Percentiles rank a stretch among this genome's conserved stretches.
Conservation (phyloP, 1,284 basidiomycete species). For the Phaffia rhodozyma region DNA sequence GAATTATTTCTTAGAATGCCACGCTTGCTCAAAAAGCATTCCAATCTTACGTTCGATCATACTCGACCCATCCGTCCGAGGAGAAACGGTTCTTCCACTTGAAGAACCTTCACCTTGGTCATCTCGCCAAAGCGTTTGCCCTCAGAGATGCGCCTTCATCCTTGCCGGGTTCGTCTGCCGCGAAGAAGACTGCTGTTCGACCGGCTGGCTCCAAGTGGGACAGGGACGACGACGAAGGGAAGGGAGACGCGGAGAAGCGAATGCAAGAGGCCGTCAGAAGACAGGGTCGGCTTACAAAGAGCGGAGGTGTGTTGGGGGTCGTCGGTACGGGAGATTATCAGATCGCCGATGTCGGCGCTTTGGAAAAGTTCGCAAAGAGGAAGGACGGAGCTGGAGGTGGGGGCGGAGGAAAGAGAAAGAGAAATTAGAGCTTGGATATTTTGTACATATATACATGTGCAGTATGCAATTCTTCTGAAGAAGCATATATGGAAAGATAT, state of each 20-base stretch:
- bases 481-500: no score
- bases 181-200: constrained; percentile 19
- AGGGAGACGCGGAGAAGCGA: constrained; percentile 55
- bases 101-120: constrained; percentile 83
- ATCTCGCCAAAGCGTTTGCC: constrained; percentile 92
- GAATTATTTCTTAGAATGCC: constrained; percentile 46
- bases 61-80: constrained; percentile 88
- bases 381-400: background rate
- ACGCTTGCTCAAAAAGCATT: constrained; percentile 73
- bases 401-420: background rate
- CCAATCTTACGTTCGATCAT: constrained; percentile 85
- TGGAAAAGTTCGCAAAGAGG: constrained; percentile 49
- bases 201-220: constrained; percentile 37
- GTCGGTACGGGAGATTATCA: constrained; percentile 71
- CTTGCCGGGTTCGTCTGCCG: constrained; percentile 37
- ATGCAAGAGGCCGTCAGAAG: constrained; percentile 80
- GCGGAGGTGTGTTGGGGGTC: constrained; percentile 63
- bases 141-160: constrained; percentile 80
- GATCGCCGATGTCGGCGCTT: constrained; percentile 51
- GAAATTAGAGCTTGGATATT: background rate
- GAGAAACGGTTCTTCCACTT: constrained; percentile 97
- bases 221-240: constrained; percentile 37
- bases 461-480: no score
- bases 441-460: no score
- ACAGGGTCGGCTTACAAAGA: constrained; percentile 70